Evolutionary conservation across 2,329 filamentous ascomycete species (phyloP).

Genomic region (Neonectria magnoliae): DNA sequence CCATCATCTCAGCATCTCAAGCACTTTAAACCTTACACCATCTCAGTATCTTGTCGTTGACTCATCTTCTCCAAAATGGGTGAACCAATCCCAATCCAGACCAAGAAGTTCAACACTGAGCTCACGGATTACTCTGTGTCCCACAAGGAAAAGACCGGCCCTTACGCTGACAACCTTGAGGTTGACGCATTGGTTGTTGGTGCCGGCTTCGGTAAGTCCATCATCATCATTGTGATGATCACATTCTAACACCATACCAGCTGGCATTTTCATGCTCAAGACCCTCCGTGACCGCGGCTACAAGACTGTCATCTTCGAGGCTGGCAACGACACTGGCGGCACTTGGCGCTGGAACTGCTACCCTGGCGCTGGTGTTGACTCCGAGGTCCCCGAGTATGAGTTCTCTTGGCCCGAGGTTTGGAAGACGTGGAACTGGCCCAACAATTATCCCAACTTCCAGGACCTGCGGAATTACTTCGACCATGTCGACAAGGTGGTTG

Average conservation of each 20-base stretch:
- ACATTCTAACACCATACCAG: conserved; percentile 26
- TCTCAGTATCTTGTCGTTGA: neutral
- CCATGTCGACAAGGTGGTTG: conserved; percentile 64
- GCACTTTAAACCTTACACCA: neutral
- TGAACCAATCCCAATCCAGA: conserved; percentile 28
- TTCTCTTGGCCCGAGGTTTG: conserved; percentile 62
- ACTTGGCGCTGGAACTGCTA: conserved; percentile 68
- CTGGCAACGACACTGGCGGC: conserved; percentile 61
- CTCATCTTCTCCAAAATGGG: conserved; percentile 28
- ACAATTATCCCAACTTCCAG: conserved; percentile 60
- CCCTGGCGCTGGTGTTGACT: conserved; percentile 65
- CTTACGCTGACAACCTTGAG: conserved; percentile 55
- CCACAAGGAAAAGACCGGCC: conserved; percentile 47
- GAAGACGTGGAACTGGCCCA: conserved; percentile 67
- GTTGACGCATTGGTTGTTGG: conserved; percentile 57
- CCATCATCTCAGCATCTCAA: neutral
- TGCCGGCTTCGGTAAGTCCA: conserved; percentile 53
- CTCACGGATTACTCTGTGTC: conserved; percentile 51
- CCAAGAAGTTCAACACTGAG: conserved; percentile 54
- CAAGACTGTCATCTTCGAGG: conserved; percentile 61
- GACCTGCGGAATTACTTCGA: conserved; percentile 69
- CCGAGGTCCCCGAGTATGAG: conserved; percentile 63
- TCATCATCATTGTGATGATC: neutral
- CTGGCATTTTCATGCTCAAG: conserved; percentile 62
- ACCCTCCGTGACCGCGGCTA: conserved; percentile 60